Percentiles rank a stretch among this genome's conserved stretches.
Conservation (phyloP, 2,329 filamentous ascomycete genomes). For the Neodidymelliopsis sp. region DNA sequence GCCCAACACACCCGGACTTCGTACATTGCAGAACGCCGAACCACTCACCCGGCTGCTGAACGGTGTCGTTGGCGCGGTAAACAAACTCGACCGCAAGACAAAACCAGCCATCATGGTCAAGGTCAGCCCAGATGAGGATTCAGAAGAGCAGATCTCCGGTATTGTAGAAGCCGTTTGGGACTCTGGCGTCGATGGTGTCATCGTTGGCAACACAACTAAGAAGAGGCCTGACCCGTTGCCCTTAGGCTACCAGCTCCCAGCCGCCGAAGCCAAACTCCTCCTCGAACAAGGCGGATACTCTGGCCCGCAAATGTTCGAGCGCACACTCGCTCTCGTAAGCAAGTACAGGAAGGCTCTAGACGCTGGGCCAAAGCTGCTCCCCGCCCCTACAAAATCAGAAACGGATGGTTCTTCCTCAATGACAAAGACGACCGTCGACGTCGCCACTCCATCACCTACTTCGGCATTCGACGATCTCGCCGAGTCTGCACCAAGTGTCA, state of each 20-base stretch:
- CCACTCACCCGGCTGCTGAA: slow-evolving; percentile 81
- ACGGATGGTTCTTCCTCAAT: slow-evolving; percentile 12
- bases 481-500: slow-evolving; percentile 38
- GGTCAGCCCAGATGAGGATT: slow-evolving; percentile 94
- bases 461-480: slow-evolving; percentile 42
- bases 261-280: slow-evolving; percentile 71
- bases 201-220: slow-evolving; percentile 97
- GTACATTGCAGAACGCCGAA: slow-evolving; percentile 83
- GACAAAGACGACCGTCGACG: slow-evolving; percentile 27
- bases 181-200: slow-evolving; percentile 91
- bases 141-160: slow-evolving; percentile 81
- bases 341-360: slow-evolving; percentile 71
- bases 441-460: slow-evolving; percentile 30
- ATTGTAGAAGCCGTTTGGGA: slow-evolving; percentile 70
- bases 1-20: slow-evolving; percentile 91
- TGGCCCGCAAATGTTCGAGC: slow-evolving; percentile 85
- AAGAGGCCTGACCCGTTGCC: slow-evolving; percentile 76
- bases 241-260: slow-evolving; percentile 68
- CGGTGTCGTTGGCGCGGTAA: slow-evolving; percentile 82
- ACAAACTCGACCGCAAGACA: slow-evolving; percentile 70
- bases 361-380: slow-evolving; percentile 48
- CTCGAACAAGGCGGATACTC: slow-evolving; percentile 87
- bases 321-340: slow-evolving; percentile 78
- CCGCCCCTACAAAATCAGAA: slow-evolving; percentile 12
- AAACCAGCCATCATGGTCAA: slow-evolving; percentile 95